phyloP scores from a whole-genome alignment of 768 basidiomycete genomes.

The Serendipita vermifera region DNA sequence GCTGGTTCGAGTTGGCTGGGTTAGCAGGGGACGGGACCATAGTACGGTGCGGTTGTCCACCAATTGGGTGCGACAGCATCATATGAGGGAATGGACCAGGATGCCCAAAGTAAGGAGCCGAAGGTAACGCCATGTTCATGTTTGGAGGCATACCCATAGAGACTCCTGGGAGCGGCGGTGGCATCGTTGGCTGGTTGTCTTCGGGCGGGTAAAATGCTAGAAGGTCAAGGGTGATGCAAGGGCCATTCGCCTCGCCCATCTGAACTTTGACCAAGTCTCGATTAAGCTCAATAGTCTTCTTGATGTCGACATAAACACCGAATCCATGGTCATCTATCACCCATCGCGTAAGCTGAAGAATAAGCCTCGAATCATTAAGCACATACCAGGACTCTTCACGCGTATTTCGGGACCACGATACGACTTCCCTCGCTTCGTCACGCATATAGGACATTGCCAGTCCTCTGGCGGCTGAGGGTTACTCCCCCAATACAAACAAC shows the following conservation, averaged over 20 bases:
- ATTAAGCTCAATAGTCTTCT: slow-evolving; percentile 1
- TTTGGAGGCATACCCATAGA: not conserved
- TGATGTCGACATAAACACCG: not conserved
- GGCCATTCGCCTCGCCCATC: not conserved
- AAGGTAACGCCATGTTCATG: too few relatives aligned
- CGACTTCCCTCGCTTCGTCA: slow-evolving; percentile 6
- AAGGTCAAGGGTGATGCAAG: not conserved
- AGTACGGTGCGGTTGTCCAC: too few relatives aligned
- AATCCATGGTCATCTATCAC: not conserved
- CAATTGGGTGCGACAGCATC: not conserved
- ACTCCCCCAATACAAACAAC: not conserved
- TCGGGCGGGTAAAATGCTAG: not conserved
- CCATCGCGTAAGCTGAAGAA: not conserved
- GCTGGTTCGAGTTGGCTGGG: too few relatives aligned
- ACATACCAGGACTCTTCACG: not conserved
- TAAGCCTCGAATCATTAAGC: not conserved
- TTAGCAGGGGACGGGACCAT: too few relatives aligned
- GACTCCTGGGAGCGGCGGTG: not conserved
- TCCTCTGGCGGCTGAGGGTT: not conserved
- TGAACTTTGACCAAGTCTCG: slow-evolving; percentile 4
- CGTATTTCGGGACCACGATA: not conserved
- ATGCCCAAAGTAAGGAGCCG: too few relatives aligned
- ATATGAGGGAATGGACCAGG: not conserved
- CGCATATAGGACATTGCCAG: slow-evolving; percentile 1
- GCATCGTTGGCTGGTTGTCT: not conserved